These are phyloP conservation scores for Petunia axillaris DNA, from an alignment of 257 asterid species.

Conservation along the genomic window DNA sequence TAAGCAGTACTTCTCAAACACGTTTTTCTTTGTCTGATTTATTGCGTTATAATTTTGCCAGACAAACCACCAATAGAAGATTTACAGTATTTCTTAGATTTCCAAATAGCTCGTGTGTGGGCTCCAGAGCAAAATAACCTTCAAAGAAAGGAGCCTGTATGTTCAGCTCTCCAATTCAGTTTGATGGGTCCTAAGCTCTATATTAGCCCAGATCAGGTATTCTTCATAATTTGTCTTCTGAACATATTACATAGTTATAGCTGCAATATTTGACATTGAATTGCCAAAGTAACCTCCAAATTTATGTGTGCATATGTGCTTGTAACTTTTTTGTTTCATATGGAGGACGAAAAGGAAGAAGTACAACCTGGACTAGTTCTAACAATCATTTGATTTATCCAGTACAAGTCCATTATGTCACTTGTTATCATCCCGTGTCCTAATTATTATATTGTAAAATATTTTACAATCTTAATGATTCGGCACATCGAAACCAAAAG, in stretches of 20 bases:
- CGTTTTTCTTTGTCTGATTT: background rate
- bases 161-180: conserved; percentile 88
- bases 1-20: background rate
- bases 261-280: background rate
- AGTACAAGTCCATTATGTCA: background rate
- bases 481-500: background rate
- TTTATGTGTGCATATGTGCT: background rate
- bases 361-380: background rate
- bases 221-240: background rate
- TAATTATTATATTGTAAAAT: background rate
- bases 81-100: conserved; percentile 94
- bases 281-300: background rate
- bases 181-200: conserved; percentile 98
- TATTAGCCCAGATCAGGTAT: conserved; percentile 96
- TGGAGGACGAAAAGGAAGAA: background rate
- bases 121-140: conserved; percentile 94
- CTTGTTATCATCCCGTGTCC: background rate
- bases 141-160: conserved; percentile 94
- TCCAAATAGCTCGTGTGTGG: conserved; percentile 92
- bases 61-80: conserved; percentile 99
- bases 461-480: background rate
- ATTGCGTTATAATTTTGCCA: conserved; percentile 39
- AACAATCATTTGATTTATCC: background rate
- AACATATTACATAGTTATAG: background rate
- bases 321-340: background rate